phyloP scores from a whole-genome alignment of 2,329 filamentous ascomycete genomes.

The Colletotrichum spaethianum region DNA sequence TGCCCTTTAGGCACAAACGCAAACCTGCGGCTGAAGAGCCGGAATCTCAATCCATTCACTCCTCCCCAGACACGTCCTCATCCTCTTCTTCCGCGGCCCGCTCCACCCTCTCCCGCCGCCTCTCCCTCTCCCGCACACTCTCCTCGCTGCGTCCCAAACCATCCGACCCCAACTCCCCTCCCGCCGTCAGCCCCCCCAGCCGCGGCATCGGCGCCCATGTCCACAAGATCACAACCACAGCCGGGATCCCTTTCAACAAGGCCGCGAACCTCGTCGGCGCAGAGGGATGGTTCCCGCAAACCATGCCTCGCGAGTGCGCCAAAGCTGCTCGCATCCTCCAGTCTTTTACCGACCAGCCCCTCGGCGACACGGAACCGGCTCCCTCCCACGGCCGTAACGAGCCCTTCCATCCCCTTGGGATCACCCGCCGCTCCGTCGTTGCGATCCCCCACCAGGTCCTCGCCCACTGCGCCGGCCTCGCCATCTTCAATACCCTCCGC shows the following conservation, averaged over 20 bases:
- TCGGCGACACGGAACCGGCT: constrained; percentile 43
- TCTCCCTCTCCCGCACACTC: constrained; percentile 14
- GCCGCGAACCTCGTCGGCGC: constrained; percentile 78
- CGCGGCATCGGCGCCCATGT: constrained; percentile 67
- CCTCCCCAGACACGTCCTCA: constrained; percentile 3
- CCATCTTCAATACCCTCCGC: constrained; percentile 75
- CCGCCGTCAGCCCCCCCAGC: constrained; percentile 18
- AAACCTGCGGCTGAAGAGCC: background rate
- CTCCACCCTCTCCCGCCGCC: constrained; percentile 23
- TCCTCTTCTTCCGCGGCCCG: constrained; percentile 10
- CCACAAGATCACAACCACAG: constrained; percentile 76
- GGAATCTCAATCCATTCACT: constrained; percentile 5
- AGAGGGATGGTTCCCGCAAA: constrained; percentile 83
- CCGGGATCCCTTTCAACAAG: constrained; percentile 77
- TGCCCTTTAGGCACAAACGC: background rate
- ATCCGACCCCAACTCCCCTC: background rate
- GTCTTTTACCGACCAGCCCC: constrained; percentile 73
- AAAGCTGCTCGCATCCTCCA: constrained; percentile 82
- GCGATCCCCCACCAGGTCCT: constrained; percentile 63
- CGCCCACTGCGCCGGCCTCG: constrained; percentile 69
- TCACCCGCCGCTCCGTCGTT: constrained; percentile 52
- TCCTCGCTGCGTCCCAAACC: constrained; percentile 8
- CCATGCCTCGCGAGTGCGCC: constrained; percentile 80
- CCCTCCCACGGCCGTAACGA: constrained; percentile 38
- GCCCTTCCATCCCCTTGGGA: constrained; percentile 51